Conservation (phyloP, 352 stramenopile species). For the Lagenidium giganteum region DNA sequence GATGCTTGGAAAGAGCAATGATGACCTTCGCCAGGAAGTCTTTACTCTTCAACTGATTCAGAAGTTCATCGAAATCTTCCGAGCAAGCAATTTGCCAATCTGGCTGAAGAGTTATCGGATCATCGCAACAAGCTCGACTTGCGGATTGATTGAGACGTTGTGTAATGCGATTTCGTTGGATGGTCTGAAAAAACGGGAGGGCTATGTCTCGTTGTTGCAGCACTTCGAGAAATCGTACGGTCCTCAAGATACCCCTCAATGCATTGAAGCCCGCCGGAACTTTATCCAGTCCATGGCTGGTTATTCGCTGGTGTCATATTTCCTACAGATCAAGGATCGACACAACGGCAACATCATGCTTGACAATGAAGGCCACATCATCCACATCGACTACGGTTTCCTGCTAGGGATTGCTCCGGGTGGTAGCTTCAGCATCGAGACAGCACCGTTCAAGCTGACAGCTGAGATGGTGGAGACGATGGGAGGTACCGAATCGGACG, state of each 20-base stretch:
- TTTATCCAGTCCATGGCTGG: conserved; percentile 95
- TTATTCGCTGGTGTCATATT: conserved; percentile 97
- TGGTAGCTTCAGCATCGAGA: conserved; percentile 97
- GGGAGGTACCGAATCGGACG: conserved; percentile 80
- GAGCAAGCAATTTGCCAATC: conserved; percentile 87
- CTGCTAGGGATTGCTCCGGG: conserved; percentile 97
- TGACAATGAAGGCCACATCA: conserved; percentile 95
- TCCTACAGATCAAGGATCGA: conserved; percentile 98
- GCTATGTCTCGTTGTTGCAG: conserved; percentile 85
- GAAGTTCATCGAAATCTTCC: conserved; percentile 95
- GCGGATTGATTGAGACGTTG: conserved; percentile 95
- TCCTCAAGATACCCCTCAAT: conserved; percentile 60
- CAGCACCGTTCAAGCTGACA: conserved; percentile 98
- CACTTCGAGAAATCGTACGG: conserved; percentile 96
- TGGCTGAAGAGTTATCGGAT: conserved; percentile 96
- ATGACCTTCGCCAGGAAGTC: conserved; percentile 96
- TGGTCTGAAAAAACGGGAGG: conserved; percentile 94
- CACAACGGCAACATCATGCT: conserved; percentile 99
- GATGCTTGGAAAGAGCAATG: conserved; percentile 98
- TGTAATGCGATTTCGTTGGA: conserved; percentile 96
- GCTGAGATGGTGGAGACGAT: conserved; percentile 98
- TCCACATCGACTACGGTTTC: conserved; percentile 99
- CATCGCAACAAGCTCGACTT: conserved; percentile 91
- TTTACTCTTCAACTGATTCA: conserved; percentile 97
- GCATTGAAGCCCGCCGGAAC: conserved; percentile 90